Base-by-base conservation (phyloP, 108 stramenopile species). In the Parmales sp. region DNA sequence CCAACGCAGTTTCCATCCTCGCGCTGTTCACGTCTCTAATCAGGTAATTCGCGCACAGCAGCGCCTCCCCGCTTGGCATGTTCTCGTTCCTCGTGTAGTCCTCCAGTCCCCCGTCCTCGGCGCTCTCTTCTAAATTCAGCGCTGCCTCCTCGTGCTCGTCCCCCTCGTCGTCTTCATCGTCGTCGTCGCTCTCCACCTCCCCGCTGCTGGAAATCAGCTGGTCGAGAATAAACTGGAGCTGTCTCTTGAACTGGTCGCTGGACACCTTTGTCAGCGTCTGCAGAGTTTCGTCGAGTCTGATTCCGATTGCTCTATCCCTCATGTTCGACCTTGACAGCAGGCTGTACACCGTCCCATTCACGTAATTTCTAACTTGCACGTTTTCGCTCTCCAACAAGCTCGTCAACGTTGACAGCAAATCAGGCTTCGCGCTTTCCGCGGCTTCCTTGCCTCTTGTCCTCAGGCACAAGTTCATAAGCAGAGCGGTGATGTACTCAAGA, bases 391-490 rank as follows among this genome's bases (percentile, higher is more conserved):
- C n/a, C 13, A 60, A n/a, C n/a, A n/a, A n/a, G n/a, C n/a, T n/a
- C n/a, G n/a, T 11, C 4, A 60, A 16, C 8, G 54, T 11, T 7
- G 36, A 13, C 2, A 60, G 54, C 3, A 20, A 5, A 16, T 26
- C 3, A 34, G 36, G 20, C 2, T 23, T 23, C 8, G 8, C 23
- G 46, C 36, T 34, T 6, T 11, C n/a, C 13, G 11, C 13, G 8
- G 26, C 16, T 20, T 34, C 11, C 54, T 60, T 60, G 6, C 54
- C 54, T 11, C 13, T 34, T 29, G 54, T 60, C 8, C 54, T 26
- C 2, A 60, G 28, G 54, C 54, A 60, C 7, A 60, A 34, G 28
- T 60, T 60, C 54, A 60, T 60, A 5, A 60, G 54, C 26, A 60
- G 54, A 28, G 54, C 54, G 31, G 54, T 60, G 29, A 11, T 13